phyloP scores from a whole-genome alignment of 2,329 filamentous ascomycete species.

The Colletotrichum lindemuthianum region DNA sequence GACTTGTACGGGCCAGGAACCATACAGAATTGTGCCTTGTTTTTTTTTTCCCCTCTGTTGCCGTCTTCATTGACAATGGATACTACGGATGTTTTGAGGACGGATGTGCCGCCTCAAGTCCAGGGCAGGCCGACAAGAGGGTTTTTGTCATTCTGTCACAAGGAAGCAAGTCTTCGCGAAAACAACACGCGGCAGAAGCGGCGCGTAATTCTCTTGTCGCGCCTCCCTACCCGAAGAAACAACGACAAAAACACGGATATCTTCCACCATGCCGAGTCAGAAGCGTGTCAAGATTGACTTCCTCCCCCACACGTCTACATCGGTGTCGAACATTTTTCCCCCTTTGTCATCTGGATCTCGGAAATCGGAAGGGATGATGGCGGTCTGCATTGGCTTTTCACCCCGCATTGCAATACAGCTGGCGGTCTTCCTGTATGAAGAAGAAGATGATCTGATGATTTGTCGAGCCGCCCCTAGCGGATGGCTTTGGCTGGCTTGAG shows the following conservation, averaged over 20 bases:
- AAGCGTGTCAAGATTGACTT: conserved; percentile 32
- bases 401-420: conserved; percentile 38
- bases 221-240: conserved; percentile 7
- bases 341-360: conserved; percentile 29
- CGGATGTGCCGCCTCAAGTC: conserved; percentile 29
- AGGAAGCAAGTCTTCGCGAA: background rate
- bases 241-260: conserved; percentile 21
- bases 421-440: conserved; percentile 34
- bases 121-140: conserved; percentile 33
- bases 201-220: conserved; percentile 1
- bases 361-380: conserved; percentile 16
- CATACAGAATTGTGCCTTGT: conserved; percentile 30
- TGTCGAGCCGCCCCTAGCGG: conserved; percentile 41
- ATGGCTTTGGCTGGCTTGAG: conserved; percentile 41
- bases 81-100: conserved; percentile 32
- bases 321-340: conserved; percentile 14
- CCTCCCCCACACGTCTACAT: conserved; percentile 43
- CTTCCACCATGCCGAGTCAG: conserved; percentile 9
- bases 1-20: conserved; percentile 20
- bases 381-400: conserved; percentile 31
- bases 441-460: conserved; percentile 37
- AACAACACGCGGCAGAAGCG: conserved; percentile 14
- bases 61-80: background rate
- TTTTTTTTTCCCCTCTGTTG: conserved; percentile 13
- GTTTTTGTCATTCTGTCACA: background rate